These are phyloP conservation scores for Stagonosporopsis chrysanthemi DNA, from an alignment of 2,329 filamentous ascomycete species.

Conservation along the genomic window DNA sequence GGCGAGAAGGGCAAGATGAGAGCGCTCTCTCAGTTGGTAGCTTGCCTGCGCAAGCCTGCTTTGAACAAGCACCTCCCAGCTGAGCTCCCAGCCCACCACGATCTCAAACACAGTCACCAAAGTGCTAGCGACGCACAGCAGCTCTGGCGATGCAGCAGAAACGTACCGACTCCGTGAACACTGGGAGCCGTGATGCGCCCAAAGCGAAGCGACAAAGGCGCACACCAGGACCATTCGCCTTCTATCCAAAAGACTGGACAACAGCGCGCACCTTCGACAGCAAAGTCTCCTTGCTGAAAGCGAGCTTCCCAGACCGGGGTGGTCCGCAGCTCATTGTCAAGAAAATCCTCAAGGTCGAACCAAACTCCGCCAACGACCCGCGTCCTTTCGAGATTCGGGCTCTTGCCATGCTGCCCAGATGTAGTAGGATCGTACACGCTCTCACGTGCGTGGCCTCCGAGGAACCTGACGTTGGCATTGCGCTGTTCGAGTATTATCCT, in stretches of 20 bases:
- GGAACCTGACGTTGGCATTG: conserved; percentile 17
- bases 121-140: not conserved
- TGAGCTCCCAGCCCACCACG: not conserved
- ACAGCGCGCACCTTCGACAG: not conserved
- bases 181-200: not conserved
- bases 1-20: not conserved
- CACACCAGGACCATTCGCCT: not conserved
- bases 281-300: not conserved
- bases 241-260: conserved; percentile 2
- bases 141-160: not conserved
- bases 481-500: conserved; percentile 32
- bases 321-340: conserved; percentile 23
- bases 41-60: not conserved
- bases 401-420: conserved; percentile 24
- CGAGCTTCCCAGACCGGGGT: not conserved
- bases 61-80: not conserved
- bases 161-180: not conserved
- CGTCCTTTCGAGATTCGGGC: conserved; percentile 24
- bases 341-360: conserved; percentile 25
- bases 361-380: not conserved
- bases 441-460: conserved; percentile 17
- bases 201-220: conserved; percentile 2
- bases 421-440: conserved; percentile 31
- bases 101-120: not conserved
- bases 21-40: not conserved